Percentiles rank a stretch among this genome's conserved stretches.
Conservation (phyloP, 805 yeast genomes). For the Wickerhamomyces ciferrii region DNA sequence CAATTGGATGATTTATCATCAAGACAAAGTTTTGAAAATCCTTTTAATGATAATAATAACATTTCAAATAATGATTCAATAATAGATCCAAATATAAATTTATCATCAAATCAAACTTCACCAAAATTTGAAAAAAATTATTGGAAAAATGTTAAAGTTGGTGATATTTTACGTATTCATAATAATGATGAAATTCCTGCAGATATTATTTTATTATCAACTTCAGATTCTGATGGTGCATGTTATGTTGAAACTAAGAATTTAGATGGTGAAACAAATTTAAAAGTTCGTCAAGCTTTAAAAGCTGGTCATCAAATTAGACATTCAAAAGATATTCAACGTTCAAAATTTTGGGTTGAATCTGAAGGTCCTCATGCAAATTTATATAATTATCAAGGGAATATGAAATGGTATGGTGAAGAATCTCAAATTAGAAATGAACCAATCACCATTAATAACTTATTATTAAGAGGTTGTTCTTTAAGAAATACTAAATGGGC, state of each 20-base stretch:
- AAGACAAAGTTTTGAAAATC: slow-evolving; percentile 17
- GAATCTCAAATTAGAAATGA: slow-evolving; percentile 41
- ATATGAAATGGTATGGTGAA: slow-evolving; percentile 44
- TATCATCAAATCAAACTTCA: slow-evolving; percentile 40
- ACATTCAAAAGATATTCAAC: slow-evolving; percentile 42
- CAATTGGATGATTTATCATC: slow-evolving; percentile 19
- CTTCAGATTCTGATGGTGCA: slow-evolving; percentile 65
- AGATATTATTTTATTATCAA: slow-evolving; percentile 58
- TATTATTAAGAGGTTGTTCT: slow-evolving; percentile 71
- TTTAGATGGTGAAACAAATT: slow-evolving; percentile 75
- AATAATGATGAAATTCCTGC: slow-evolving; percentile 82
- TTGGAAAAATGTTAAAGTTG: slow-evolving; percentile 73
- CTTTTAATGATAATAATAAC: slow-evolving; percentile 18
- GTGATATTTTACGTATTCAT: slow-evolving; percentile 67
- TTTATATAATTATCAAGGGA: slow-evolving; percentile 73
- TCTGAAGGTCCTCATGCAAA: slow-evolving; percentile 83
- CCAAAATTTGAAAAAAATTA: slow-evolving; percentile 37
- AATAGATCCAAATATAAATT: slow-evolving; percentile 55
- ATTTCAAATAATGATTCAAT: slow-evolving; percentile 39
- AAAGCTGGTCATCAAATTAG: slow-evolving; percentile 50
- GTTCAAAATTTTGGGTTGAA: slow-evolving; percentile 61
- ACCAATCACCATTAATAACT: slow-evolving; percentile 62
- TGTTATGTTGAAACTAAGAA: slow-evolving; percentile 77
- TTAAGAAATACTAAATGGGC: slow-evolving; percentile 82
- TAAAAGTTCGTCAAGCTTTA: slow-evolving; percentile 71